These are phyloP conservation scores for Paecilomyces formosus DNA, from an alignment of 2,329 filamentous ascomycete species.

Conservation along the genomic window DNA sequence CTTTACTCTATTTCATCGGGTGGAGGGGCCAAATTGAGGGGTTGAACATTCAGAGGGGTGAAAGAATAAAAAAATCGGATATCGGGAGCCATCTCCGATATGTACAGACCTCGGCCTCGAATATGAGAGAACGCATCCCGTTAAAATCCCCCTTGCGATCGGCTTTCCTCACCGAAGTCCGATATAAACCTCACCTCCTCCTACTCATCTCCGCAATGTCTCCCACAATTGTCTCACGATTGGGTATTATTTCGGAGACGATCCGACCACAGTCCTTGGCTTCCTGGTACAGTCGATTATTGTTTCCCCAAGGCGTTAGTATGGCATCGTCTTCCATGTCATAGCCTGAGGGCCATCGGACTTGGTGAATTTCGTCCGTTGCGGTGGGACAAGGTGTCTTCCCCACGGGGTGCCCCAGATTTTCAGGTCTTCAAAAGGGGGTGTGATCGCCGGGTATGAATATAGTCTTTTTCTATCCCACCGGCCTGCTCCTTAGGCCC, in stretches of 20 bases:
- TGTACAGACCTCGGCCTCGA: neutral
- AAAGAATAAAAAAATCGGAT: conserved; percentile 13
- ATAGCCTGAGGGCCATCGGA: conserved; percentile 5
- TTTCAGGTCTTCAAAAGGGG: neutral
- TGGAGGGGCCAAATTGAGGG: neutral
- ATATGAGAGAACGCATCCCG: neutral
- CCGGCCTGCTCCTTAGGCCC: neutral
- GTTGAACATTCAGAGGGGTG: conserved; percentile 1
- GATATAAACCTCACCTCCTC: conserved; percentile 6
- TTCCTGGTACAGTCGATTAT: neutral
- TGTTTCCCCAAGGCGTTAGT: neutral
- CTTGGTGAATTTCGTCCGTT: conserved; percentile 9
- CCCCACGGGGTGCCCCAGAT: conserved; percentile 17
- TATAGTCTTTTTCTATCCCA: neutral
- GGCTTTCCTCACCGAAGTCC: conserved; percentile 14
- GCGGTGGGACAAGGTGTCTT: conserved; percentile 2
- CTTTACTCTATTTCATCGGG: neutral
- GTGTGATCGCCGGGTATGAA: neutral
- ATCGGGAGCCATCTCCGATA: conserved; percentile 24
- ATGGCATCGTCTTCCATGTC: neutral
- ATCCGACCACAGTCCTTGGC: neutral
- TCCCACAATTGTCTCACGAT: neutral
- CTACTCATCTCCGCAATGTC: neutral
- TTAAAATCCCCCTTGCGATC: neutral
- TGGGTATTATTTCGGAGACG: neutral